phyloP scores from a whole-genome alignment of 2,329 filamentous ascomycete genomes.

The Coniochaeta prunicola region DNA sequence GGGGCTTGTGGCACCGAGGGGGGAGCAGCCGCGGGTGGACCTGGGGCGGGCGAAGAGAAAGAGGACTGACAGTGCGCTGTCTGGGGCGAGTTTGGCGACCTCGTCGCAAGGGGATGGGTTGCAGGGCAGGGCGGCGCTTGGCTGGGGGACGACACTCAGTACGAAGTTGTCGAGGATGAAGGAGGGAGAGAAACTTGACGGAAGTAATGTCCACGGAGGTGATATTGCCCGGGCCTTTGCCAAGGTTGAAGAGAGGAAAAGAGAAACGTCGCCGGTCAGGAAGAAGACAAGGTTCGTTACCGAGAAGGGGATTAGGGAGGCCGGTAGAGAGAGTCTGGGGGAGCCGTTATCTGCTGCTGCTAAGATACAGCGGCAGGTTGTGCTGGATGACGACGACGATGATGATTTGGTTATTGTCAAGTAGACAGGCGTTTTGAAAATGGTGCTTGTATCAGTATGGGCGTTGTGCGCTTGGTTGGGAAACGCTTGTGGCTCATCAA shows the following conservation, averaged over 20 bases:
- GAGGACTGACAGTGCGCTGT: slow-evolving; percentile 42
- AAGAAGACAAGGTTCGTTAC: slow-evolving; percentile 79
- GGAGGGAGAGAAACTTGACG: slow-evolving; percentile 44
- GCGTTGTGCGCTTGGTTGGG: neutral
- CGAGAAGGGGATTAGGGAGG: slow-evolving; percentile 68
- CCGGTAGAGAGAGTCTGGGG: slow-evolving; percentile 66
- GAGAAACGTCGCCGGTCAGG: slow-evolving; percentile 38
- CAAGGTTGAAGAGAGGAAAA: slow-evolving; percentile 4
- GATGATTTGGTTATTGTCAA: slow-evolving; percentile 41
- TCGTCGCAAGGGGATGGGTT: slow-evolving; percentile 11
- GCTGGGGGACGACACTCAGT: slow-evolving; percentile 50
- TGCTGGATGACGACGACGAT: slow-evolving; percentile 31
- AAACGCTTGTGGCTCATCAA: neutral
- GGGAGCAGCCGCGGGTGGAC: slow-evolving; percentile 38
- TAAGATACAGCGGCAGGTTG: slow-evolving; percentile 19
- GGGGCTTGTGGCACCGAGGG: slow-evolving; percentile 31
- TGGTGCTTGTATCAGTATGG: neutral
- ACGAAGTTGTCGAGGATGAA: slow-evolving; percentile 56
- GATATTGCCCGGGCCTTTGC: slow-evolving; percentile 6
- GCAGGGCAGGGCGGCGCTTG: slow-evolving; percentile 26
- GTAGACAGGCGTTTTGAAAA: neutral
- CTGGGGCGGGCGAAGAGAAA: slow-evolving; percentile 57
- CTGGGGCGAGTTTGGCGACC: slow-evolving; percentile 18
- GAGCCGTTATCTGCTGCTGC: slow-evolving; percentile 23
- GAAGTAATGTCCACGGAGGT: slow-evolving; percentile 4